Evolutionary conservation across 2,329 filamentous ascomycete genomes (phyloP), one percentile per base, ranked within the genome.

Genomic region (Sarocladium brachiariae): DNA sequence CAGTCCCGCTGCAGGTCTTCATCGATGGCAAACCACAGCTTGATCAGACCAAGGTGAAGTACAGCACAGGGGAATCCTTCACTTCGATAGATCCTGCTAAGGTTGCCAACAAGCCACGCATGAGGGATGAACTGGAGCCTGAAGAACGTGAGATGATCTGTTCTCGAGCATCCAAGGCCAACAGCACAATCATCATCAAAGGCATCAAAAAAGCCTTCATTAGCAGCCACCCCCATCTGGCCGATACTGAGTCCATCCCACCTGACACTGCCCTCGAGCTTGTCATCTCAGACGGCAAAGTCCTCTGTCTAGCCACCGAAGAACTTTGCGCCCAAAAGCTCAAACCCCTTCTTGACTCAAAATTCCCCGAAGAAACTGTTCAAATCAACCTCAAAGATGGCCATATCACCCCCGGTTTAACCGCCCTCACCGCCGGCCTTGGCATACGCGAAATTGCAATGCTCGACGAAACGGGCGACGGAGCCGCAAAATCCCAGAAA

Each of bases 1-100:
- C 73, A 10, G 73, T 67, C 3, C 69, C 73, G 3, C 56, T 70
- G 9, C 70, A 76, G 51, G 73, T 76, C 13, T 75, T 68, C 33
- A 70, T 76, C 53, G 73, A 76, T 55, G 73, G 73, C 2, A 63
- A 56, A 25, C 55, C 64, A 27, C 65, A 63, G 21, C 54, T 70
- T 14, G 63, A 69, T 23, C 58, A 63, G 2, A 59, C 57, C 18
- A 58, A 56, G 34, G 66, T 68, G 2, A 54, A 58, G 38, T 55
- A 64, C 51, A 64, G 77, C 62, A 16, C 57, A 65, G 13, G 53
- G 55, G 19, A 50, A n/a, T n/a, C 8, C 6, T 35, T 35, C 33
- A 9, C 33, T n/a, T 35, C 33, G 8, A 8, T n/a, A 35, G 7
- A 35, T 8, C 8, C 14, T 35, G 16, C 16, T 6, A 19, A 7